phyloP scores from a whole-genome alignment of 2,329 filamentous ascomycete species.

The Trichoderma sp. region DNA sequence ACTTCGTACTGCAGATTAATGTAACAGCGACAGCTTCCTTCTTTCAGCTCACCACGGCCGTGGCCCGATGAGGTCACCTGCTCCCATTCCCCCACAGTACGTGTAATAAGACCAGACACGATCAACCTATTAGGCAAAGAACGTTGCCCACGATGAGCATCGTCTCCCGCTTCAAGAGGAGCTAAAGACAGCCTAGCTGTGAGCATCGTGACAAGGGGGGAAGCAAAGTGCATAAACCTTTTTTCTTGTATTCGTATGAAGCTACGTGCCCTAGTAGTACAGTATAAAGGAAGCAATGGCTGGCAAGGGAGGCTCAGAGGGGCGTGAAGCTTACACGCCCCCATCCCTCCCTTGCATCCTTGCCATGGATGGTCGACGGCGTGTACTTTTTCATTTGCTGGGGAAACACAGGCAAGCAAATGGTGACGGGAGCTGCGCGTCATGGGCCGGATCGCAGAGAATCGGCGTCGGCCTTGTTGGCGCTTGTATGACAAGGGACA shows the following conservation, averaged over 20 bases:
- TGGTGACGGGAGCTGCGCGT: conserved; percentile 15
- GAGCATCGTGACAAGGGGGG: neutral
- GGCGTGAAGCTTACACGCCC: conserved; percentile 1
- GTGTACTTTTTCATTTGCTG: neutral
- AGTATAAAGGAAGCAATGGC: neutral
- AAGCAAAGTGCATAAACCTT: neutral
- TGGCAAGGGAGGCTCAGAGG: neutral
- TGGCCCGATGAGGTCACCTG: conserved; percentile 14
- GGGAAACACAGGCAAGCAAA: neutral
- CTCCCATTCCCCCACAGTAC: neutral
- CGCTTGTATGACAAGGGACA: neutral
- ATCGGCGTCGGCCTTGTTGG: neutral
- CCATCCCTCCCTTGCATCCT: neutral
- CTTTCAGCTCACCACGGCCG: conserved; percentile 6
- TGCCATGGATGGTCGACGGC: neutral
- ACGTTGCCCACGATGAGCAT: neutral
- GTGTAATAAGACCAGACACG: neutral
- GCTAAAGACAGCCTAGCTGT: neutral
- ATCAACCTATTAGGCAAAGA: neutral
- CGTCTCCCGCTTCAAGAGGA: neutral
- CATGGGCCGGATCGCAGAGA: neutral
- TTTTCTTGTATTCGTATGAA: neutral
- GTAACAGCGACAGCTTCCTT: neutral
- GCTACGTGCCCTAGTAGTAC: neutral
- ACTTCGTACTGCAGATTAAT: neutral